Conservation (phyloP, 2,329 filamentous ascomycete genomes). For the Lachnellula arida region DNA sequence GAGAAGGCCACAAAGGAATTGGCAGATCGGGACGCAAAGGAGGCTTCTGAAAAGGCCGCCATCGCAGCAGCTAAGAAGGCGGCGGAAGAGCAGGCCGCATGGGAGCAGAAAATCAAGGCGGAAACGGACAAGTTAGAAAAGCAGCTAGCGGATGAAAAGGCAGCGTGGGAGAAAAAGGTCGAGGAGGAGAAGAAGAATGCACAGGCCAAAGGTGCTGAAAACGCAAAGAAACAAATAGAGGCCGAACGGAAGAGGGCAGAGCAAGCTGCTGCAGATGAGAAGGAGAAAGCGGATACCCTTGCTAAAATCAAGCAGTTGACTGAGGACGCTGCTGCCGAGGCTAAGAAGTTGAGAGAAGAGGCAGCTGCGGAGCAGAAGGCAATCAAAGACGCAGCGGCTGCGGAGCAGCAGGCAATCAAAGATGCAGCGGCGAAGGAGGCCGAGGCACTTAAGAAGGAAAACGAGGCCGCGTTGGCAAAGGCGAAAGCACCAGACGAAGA, state of each 20-base stretch:
- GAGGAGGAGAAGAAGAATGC: conserved; percentile 12
- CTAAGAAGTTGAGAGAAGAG: conserved; percentile 9
- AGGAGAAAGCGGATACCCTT: conserved; percentile 1
- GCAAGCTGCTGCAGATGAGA: conserved; percentile 6
- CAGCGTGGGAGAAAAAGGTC: conserved; percentile 10
- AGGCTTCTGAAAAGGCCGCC: conserved; percentile 37
- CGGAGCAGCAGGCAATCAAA: conserved; percentile 10
- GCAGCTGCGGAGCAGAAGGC: conserved; percentile 5
- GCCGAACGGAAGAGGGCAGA: conserved; percentile 10
- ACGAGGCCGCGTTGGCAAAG: not conserved
- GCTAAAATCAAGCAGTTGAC: conserved; percentile 5
- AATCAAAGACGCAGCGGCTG: no score
- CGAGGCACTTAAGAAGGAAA: conserved; percentile 1
- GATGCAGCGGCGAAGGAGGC: conserved; percentile 2
- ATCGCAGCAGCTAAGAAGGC: conserved; percentile 33
- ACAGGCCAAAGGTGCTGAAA: conserved; percentile 11
- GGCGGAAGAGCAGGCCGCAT: conserved; percentile 31
- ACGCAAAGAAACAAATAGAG: conserved; percentile 9
- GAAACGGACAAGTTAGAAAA: conserved; percentile 6
- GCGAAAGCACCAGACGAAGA: conserved; percentile 2
- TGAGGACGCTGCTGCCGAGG: conserved; percentile 6
- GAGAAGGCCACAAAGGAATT: conserved; percentile 35
- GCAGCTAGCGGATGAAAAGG: conserved; percentile 1
- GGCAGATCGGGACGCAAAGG: conserved; percentile 39
- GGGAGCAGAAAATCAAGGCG: conserved; percentile 7